Evolutionary conservation across 129 eudicot genomes (phyloP).

Genomic region (Tagetes erecta): DNA sequence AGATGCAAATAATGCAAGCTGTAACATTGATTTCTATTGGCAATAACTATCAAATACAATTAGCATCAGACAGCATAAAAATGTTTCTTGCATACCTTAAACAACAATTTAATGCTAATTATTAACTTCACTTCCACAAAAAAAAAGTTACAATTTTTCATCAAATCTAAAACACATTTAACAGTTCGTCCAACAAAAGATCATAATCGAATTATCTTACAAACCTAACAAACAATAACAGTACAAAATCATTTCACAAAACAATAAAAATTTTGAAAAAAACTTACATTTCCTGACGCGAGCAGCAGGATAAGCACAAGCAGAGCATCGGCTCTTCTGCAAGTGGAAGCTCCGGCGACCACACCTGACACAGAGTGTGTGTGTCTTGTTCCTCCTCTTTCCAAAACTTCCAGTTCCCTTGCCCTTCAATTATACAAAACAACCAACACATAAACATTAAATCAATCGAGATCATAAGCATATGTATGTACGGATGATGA

Average conservation of each 20-base stretch:
- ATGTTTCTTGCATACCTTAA: background rate
- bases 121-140: background rate
- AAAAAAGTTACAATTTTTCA: background rate
- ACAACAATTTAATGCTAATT: background rate
- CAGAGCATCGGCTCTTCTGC: slow-evolving; percentile 53
- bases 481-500: background rate
- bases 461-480: background rate
- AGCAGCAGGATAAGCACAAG: slow-evolving; percentile 56
- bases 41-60: background rate
- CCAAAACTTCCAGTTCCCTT: slow-evolving; percentile 59
- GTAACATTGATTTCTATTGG: background rate
- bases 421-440: slow-evolving; percentile 34
- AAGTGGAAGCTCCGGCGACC: slow-evolving; percentile 50
- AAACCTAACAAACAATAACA: background rate
- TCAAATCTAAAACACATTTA: too few species aligned
- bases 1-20: background rate
- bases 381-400: slow-evolving; percentile 62
- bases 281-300: slow-evolving; percentile 50
- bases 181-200: background rate
- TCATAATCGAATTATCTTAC: background rate
- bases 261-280: background rate
- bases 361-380: slow-evolving; percentile 56
- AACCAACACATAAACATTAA: background rate
- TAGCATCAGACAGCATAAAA: background rate
- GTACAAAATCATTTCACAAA: background rate